These are phyloP conservation scores for Chamaecyparis obtusa DNA, from an alignment of 75 land plant species.

Conservation along the genomic window DNA sequence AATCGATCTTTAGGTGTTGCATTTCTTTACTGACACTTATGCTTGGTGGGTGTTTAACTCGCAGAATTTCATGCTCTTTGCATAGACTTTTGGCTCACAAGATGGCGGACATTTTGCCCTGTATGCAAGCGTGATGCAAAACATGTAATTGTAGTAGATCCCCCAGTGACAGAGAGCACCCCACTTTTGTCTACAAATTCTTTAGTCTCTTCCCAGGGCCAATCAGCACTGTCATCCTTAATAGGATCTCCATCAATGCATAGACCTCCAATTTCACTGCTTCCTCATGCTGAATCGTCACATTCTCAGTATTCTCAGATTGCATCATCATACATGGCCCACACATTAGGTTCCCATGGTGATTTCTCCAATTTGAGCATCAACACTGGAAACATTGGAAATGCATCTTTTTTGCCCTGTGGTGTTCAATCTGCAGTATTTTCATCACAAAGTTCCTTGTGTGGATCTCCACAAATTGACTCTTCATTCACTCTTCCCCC, in stretches of 20 bases:
- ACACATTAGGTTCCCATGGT: background rate
- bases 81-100: constrained; percentile 51
- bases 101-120: constrained; percentile 39
- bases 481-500: constrained; percentile 1
- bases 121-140: constrained; percentile 65
- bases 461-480: background rate
- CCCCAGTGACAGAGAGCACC: constrained; percentile 75
- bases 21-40: background rate
- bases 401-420: background rate
- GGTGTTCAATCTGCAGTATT: background rate
- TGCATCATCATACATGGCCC: background rate
- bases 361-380: background rate
- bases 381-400: background rate
- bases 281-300: background rate
- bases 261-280: constrained; percentile 8
- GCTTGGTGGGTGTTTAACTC: background rate
- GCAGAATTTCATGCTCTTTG: constrained; percentile 44
- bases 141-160: constrained; percentile 36
- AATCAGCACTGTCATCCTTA: constrained; percentile 4
- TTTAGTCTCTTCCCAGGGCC: constrained; percentile 1
- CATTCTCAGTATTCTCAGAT: background rate
- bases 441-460: background rate
- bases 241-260: constrained; percentile 9
- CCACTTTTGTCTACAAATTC: constrained; percentile 53
- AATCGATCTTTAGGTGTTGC: background rate